Base-by-base conservation (phyloP, 2,329 filamentous ascomycete species). In the Cladosporium sp. region DNA sequence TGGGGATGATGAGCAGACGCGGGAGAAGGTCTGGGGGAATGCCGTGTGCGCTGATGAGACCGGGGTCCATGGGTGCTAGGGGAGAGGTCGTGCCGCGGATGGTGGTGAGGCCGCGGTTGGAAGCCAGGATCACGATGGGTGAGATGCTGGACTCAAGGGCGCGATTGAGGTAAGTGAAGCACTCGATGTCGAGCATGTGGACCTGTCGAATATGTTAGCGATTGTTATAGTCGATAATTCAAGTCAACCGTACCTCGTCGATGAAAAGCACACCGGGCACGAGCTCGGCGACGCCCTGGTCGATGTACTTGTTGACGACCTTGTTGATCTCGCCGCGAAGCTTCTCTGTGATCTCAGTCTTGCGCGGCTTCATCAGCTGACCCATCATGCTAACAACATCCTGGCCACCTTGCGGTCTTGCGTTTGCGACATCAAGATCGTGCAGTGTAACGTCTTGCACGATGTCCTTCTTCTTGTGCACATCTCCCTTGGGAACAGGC, bases 361-460 rank as follows among this genome's bases (percentile, higher is more conserved):
- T 97, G 84, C 96, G 96, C 68, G 95, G 95, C 86, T 98, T 98
- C 93, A 98, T 97, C 75, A 99, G 82, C 80, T 99, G 95, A 74
- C 95, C 95, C 94, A 99, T 98, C 95, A 99, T 98, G 83, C 93
- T 97, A 93, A 99, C 98, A 71, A 99, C 96, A 79, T 99, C 95
- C 83, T 99, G 95, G 53, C 95, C 95, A 62, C 95, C 95, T 82
- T 98, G 93, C 5, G 95, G 95, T 74, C 94, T 85, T 16, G 95
- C 91, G 75, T 99, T 99, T 70, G 95, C 95, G 68, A 98, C 90
- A 76, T 99, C 95, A 65, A 99, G 84, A 76, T 99, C 95, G 79
- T 99, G 95, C 69, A 99, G 85, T 54, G 95, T 97, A 68, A 99
- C 95, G 75, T 99, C 95, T 79, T 99, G 95, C 39, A 99, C 95